Percentiles rank a stretch among this genome's conserved stretches.
phyloP scores from a whole-genome alignment of 495 filamentous ascomycete genomes.

The Tuber melanosporum region DNA sequence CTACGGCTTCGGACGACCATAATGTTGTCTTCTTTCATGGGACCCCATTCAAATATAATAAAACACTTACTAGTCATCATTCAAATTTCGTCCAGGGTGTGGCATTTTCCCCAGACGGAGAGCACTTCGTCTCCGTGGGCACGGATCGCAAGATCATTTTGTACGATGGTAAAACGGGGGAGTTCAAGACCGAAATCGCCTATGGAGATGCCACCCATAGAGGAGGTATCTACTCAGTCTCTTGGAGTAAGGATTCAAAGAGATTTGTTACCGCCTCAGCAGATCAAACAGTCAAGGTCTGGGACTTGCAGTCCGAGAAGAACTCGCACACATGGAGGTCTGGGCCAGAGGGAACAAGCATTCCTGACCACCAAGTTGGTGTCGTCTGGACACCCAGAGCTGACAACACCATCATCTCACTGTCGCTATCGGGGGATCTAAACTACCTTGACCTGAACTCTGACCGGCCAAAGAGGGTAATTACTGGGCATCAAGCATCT shows the following conservation, averaged over 20 bases:
- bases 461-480: conserved; percentile 58
- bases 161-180: conserved; percentile 92
- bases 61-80: conserved; percentile 64
- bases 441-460: conserved; percentile 75
- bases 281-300: conserved; percentile 82
- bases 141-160: conserved; percentile 83
- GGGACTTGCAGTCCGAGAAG: conserved; percentile 77
- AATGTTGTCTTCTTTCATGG: conserved; percentile 87
- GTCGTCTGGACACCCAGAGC: conserved; percentile 82
- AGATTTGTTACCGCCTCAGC: conserved; percentile 85
- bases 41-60: conserved; percentile 89
- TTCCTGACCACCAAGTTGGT: conserved; percentile 85
- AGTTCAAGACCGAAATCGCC: conserved; percentile 66
- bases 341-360: conserved; percentile 71
- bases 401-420: conserved; percentile 80
- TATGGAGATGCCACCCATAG: conserved; percentile 68
- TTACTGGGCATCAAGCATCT: conserved; percentile 91
- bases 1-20: conserved; percentile 83
- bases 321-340: conserved; percentile 75
- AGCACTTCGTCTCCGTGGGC: conserved; percentile 75
- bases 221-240: conserved; percentile 85
- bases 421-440: conserved; percentile 80
- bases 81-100: conserved; percentile 82
- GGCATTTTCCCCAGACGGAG: conserved; percentile 85
- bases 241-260: conserved; percentile 84